Percentiles rank a stretch among this genome's conserved stretches.
Evolutionary conservation across 164 flowering plant species (phyloP).

Genomic region (Chloranthus sessilifolius): DNA sequence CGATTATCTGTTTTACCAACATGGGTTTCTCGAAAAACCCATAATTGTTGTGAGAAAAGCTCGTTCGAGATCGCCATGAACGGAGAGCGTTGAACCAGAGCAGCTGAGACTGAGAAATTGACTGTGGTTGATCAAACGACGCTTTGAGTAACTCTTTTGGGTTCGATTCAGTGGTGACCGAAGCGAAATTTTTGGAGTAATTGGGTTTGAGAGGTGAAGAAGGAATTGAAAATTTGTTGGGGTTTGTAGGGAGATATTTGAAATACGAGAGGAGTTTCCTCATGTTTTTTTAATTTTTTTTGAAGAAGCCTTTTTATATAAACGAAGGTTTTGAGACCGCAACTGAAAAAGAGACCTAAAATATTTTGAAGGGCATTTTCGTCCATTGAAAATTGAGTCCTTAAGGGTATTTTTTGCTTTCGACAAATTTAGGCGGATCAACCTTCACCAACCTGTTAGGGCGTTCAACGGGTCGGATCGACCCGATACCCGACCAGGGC

Average conservation of each 20-base stretch:
- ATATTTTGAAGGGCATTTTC: too few species aligned
- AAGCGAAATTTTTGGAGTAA: slow-evolving; percentile 1
- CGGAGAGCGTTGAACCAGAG: slow-evolving; percentile 1
- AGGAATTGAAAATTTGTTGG: neutral
- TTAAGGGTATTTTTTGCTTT: too few species aligned
- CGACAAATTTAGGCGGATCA: too few species aligned
- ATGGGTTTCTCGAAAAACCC: slow-evolving; percentile 8
- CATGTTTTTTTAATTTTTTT: too few species aligned
- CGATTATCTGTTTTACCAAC: neutral
- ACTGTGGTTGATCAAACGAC: slow-evolving; percentile 2
- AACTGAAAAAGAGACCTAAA: too few species aligned
- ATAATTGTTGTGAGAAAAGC: neutral
- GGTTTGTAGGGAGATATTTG: slow-evolving; percentile 9
- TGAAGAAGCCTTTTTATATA: too few species aligned
- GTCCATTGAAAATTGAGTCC: too few species aligned
- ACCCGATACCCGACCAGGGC: too few species aligned
- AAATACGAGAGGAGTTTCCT: slow-evolving; percentile 7
- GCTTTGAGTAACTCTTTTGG: slow-evolving; percentile 8
- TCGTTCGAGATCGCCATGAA: slow-evolving; percentile 10
- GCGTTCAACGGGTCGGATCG: too few species aligned
- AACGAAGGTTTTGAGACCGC: too few species aligned
- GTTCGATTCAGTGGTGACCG: neutral
- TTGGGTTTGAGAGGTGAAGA: slow-evolving; percentile 1
- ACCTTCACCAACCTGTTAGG: too few species aligned
- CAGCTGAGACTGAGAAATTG: slow-evolving; percentile 3